Evolutionary conservation across 1,284 basidiomycete genomes (phyloP).

Genomic region (Megacollybia platyphylla): DNA sequence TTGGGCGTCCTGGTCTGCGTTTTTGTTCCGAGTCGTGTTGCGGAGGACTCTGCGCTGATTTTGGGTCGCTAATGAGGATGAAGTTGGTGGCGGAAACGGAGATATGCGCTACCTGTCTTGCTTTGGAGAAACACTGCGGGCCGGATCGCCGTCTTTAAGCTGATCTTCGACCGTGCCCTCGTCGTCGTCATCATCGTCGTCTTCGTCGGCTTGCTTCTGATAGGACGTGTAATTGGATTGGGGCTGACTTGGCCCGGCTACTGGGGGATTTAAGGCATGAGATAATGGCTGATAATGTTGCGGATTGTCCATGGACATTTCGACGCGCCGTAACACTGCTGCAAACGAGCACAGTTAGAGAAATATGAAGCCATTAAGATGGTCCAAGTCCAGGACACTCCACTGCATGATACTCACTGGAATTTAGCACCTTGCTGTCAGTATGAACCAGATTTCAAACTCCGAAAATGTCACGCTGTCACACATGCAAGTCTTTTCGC

Average conservation of each 20-base stretch:
- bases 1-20: conserved; percentile 58
- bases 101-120: conserved; percentile 10
- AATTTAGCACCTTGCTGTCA: not conserved
- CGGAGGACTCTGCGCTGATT: not conserved
- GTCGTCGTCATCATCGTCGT: conserved; percentile 54
- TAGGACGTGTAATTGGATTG: conserved; percentile 19
- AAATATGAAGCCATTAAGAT: too few relatives aligned
- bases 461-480: not conserved
- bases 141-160: conserved; percentile 26
- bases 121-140: conserved; percentile 18
- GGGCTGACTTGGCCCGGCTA: conserved; percentile 14
- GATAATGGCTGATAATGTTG: conserved; percentile 72
- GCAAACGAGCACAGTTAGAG: not conserved
- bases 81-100: too few relatives aligned
- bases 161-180: conserved; percentile 61
- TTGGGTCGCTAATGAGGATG: too few relatives aligned
- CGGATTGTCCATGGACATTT: conserved; percentile 48
- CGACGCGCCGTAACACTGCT: not conserved
- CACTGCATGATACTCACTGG: too few relatives aligned
- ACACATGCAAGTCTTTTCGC: conserved; percentile 23
- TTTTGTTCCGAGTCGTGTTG: conserved; percentile 24
- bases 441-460: not conserved
- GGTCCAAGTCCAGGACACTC: too few relatives aligned
- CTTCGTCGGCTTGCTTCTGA: conserved; percentile 33
- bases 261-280: conserved; percentile 55